Percentiles rank a stretch among this genome's conserved stretches.
Conservation (phyloP, 106 monocot genomes). For the Phalaenopsis equestris region DNA sequence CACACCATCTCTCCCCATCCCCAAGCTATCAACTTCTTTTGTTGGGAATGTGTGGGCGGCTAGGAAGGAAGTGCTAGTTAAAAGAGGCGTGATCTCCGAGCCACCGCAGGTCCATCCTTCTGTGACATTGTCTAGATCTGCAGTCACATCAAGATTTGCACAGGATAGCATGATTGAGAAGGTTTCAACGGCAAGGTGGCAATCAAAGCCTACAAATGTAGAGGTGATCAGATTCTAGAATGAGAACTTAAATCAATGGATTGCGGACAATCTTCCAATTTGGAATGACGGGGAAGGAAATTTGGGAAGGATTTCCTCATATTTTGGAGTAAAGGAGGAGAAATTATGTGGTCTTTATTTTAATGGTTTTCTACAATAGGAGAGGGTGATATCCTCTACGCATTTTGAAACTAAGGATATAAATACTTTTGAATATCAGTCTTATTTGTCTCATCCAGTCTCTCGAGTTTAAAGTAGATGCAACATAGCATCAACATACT, state of each 20-base stretch:
- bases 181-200: conserved; percentile 78
- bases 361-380: background rate
- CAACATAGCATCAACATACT: conserved; percentile 12
- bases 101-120: conserved; percentile 1
- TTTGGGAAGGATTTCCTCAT: conserved; percentile 5
- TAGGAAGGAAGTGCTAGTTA: conserved; percentile 39
- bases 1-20: conserved; percentile 4
- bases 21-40: background rate
- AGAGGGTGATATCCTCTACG: conserved; percentile 19
- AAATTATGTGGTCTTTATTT: background rate
- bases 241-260: conserved; percentile 8
- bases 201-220: conserved; percentile 35
- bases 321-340: conserved; percentile 11
- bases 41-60: conserved; percentile 33
- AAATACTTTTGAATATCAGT: background rate
- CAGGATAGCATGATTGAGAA: conserved; percentile 93
- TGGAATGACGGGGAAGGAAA: conserved; percentile 7
- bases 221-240: conserved; percentile 28
- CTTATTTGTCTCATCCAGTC: conserved; percentile 12
- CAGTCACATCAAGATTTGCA: conserved; percentile 49
- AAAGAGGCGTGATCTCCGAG: background rate
- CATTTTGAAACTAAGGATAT: conserved; percentile 32
- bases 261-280: conserved; percentile 14
- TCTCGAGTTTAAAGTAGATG: conserved; percentile 39
- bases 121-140: background rate